Evolutionary conservation across 176 grass and related monocot genomes (phyloP).

Genomic region (Juncus inflexus): DNA sequence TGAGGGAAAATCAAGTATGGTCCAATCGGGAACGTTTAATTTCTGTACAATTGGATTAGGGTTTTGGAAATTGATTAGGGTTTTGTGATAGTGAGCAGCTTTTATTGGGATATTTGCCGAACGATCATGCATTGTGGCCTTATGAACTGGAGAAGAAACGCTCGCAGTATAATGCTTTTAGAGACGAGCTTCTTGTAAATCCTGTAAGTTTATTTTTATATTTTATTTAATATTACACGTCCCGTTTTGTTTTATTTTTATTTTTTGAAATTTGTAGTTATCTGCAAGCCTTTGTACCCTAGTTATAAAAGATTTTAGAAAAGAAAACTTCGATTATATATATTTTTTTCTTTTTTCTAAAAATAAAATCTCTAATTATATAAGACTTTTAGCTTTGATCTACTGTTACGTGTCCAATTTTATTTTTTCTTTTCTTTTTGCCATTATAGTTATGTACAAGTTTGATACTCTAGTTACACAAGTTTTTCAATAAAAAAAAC

Average conservation of each 20-base stretch:
- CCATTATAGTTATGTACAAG: too few species aligned
- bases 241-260: not conserved
- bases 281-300: too few species aligned
- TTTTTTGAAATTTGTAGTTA: too few species aligned
- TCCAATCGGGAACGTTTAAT: not conserved
- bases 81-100: conserved; percentile 94
- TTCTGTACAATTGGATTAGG: conserved; percentile 2
- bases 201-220: conserved; percentile 62
- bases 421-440: too few species aligned
- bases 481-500: too few species aligned
- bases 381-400: too few species aligned
- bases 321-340: too few species aligned
- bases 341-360: too few species aligned
- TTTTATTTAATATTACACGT: conserved; percentile 9
- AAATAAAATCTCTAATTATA: too few species aligned
- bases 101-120: conserved; percentile 88
- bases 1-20: not conserved
- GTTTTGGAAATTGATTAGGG: conserved; percentile 62
- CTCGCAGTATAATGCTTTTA: conserved; percentile 70
- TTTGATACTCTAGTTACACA: too few species aligned
- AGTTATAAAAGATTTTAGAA: too few species aligned
- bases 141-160: conserved; percentile 92
- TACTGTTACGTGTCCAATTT: too few species aligned
- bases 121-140: conserved; percentile 66
- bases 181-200: conserved; percentile 82